Evolutionary conservation across 305 asterid genomes (phyloP), one percentile per base, ranked within the genome.

Genomic region (Andrographis paniculata): DNA sequence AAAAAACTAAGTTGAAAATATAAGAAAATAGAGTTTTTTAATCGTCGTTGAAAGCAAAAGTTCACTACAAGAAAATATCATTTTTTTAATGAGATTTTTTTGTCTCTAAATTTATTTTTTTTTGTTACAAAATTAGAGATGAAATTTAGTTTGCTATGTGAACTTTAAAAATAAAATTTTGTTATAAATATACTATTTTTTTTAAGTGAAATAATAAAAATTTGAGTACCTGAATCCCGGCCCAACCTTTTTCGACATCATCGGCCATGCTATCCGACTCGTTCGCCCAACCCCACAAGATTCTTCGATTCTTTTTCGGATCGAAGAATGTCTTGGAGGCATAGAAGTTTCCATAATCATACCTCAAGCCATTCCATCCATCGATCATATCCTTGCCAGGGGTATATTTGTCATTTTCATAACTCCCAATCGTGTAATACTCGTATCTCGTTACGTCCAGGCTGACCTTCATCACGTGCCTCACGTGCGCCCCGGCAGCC

Each of bases 271-370:
- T 39, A 53, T 64, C 73, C 0, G 71, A 69, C 49, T 76, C 84
- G n/a, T 76, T 72, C 0, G 78, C 75, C 84, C 84, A 76, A 52
- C 67, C 75, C 84, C 84, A 76, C 63, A 76, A 41, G 20, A 76
- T 61, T 48, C 84, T 53, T 9, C 84, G 37, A 0, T 69, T 54
- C 52, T 56, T 64, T 27, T 53, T 46, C 3, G 69, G 69, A n/a
- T 76, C 80, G 3, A 45, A 73, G 49, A 77, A 77, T 0, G 81
- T 61, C 33, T 77, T 73, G 0, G 81, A 77, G 7, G 85, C 85
- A 7, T 77, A 77, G 17, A 51, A 77, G 53, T 70, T 77, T 4
- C 85, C 85, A 48, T 73, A n/a, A n/a, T n/a, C n/a, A n/a, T n/a
- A n/a, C n/a, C 85, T 70, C 42, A 77, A 52, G 17, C 79, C 81